A percentile compares a stretch with the other conserved stretches of the same genome.
These are phyloP conservation scores for Clarireedia monteithiana DNA, from an alignment of 2,329 filamentous ascomycete genomes.

Conservation along the genomic window DNA sequence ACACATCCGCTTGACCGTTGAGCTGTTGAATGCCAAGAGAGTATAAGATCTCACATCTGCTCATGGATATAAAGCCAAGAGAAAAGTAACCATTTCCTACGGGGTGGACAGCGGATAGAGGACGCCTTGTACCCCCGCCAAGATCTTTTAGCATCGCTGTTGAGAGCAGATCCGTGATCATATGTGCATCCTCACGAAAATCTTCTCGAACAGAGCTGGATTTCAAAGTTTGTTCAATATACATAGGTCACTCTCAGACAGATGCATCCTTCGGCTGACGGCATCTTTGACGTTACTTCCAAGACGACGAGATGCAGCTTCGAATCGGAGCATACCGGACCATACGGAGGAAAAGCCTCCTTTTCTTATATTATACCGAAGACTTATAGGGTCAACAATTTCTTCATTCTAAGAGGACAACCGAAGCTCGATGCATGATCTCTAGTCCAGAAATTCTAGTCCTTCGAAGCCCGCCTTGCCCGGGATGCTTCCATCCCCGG, in stretches of 20 bases:
- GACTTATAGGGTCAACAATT: background rate
- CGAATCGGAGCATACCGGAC: background rate
- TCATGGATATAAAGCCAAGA: slow-evolving; percentile 4
- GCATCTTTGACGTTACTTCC: background rate
- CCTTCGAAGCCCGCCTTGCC: background rate
- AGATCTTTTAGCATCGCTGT: background rate
- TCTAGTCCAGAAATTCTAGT: background rate
- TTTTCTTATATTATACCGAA: background rate
- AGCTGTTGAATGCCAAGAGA: slow-evolving; percentile 8
- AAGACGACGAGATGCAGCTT: background rate
- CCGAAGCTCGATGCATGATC: background rate
- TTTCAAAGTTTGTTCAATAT: too few species aligned
- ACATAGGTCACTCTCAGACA: too few species aligned
- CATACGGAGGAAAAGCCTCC: background rate
- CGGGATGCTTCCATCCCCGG: background rate
- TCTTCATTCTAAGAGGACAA: background rate
- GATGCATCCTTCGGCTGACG: too few species aligned
- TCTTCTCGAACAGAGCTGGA: too few species aligned
- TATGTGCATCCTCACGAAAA: too few species aligned
- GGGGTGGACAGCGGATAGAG: background rate
- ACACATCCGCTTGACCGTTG: background rate
- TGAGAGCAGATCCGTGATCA: background rate
- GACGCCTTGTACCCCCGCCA: slow-evolving; percentile 6
- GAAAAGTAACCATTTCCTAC: background rate
- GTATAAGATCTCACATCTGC: slow-evolving; percentile 3